Base-by-base conservation (phyloP, 768 basidiomycete species). In the Lentinula raphanica region DNA sequence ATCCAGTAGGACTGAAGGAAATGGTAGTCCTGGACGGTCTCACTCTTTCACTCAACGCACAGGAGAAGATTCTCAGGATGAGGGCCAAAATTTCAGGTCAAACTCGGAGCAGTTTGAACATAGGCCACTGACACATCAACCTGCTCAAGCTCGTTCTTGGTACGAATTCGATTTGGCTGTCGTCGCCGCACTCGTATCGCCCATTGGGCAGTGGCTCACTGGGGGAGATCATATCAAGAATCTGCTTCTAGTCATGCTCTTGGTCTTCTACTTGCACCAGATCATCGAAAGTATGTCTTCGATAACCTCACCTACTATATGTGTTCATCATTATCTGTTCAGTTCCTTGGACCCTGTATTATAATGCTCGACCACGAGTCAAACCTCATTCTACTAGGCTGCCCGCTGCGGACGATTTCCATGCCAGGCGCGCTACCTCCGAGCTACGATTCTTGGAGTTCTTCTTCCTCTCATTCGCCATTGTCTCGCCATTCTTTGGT, bases 141-240 rank as follows among this genome's bases (percentile, higher is more conserved):
- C 68, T 13, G 68, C 67, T 5, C 65, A 38, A 25, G 60, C 69
- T 2, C 68, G 75, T 13, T 72, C 80, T 5, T 90, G 88, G 89
- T 84, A 86, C 50, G 84, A 90, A 59, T 81, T 89, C 58, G 88
- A 90, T 65, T 70, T 84, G 32, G 85, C 86, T 0, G 83, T 91
- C 17, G 73, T 88, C 49, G 76, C 89, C 39, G 89, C 90, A 7
- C 73, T 92, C 25, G 81, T 86, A 29, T 86, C 89, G 19, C 88
- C 89, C 21, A 72, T 92, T 13, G 87, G 85, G 17, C 88, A 88
- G 63, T 88, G 87, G 86, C 75, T 92, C 25, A 92, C 90, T 2
- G 90, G 90, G 25, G 84, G 86, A 36, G 89, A 92, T 67, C 78
- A 88, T 62, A 71, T 91, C 67, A 88, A 89, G 69, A 88, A 89